Conservation (phyloP, 2,329 filamentous ascomycete genomes). For the Amesomyces nigricolor region DNA sequence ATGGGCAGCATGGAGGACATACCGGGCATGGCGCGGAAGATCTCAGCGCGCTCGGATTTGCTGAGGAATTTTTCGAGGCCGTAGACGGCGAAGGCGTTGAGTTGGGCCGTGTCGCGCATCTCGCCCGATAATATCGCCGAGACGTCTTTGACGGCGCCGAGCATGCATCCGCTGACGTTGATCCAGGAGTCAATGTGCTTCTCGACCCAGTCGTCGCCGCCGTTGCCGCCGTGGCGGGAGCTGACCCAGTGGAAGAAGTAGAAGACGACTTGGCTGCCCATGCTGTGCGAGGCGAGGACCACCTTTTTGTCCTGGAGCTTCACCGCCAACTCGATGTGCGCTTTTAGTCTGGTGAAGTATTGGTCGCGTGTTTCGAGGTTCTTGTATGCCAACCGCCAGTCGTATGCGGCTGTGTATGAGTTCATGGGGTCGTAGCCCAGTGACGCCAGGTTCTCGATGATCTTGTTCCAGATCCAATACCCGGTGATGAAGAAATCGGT, state of each 20-base stretch:
- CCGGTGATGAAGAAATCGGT: constrained; percentile 88
- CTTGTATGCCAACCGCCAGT: constrained; percentile 86
- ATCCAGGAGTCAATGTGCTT: constrained; percentile 90
- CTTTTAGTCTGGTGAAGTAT: constrained; percentile 88
- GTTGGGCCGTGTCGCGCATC: constrained; percentile 96
- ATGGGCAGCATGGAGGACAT: constrained; percentile 95
- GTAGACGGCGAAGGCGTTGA: constrained; percentile 95
- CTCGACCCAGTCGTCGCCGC: constrained; percentile 86
- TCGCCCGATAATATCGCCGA: constrained; percentile 90
- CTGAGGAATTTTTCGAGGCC: constrained; percentile 93
- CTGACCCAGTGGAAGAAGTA: constrained; percentile 78
- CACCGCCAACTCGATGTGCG: constrained; percentile 79
- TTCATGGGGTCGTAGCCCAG: constrained; percentile 90
- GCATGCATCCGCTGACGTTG: constrained; percentile 97
- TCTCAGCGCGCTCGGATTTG: constrained; percentile 82
- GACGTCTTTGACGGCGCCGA: constrained; percentile 85
- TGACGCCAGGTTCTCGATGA: constrained; percentile 91
- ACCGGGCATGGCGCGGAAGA: constrained; percentile 95
- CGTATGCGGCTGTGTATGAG: constrained; percentile 66
- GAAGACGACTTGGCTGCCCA: constrained; percentile 93
- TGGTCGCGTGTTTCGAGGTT: constrained; percentile 89
- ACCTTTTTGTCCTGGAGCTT: constrained; percentile 71
- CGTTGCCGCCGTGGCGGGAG: constrained; percentile 67
- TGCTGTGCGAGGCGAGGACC: constrained; percentile 86
- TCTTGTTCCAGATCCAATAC: constrained; percentile 99